These are phyloP conservation scores for Monosporascus cannonballus DNA, from an alignment of 2,329 filamentous ascomycete genomes.

Conservation along the genomic window DNA sequence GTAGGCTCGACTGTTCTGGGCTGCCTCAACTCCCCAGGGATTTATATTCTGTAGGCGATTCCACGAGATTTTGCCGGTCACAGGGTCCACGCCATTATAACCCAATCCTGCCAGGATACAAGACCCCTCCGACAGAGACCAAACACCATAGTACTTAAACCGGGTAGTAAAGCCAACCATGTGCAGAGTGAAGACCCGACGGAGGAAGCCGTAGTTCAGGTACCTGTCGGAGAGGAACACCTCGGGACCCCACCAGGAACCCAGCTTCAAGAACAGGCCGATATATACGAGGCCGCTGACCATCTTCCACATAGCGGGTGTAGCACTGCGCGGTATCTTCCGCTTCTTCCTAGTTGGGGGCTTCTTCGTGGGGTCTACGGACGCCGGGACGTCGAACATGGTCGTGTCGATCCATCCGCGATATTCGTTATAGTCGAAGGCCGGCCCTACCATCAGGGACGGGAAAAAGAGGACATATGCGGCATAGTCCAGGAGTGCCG, in stretches of 20 bases:
- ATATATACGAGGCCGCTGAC: conserved; percentile 73
- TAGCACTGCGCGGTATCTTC: conserved; percentile 85
- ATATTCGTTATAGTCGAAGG: conserved; percentile 94
- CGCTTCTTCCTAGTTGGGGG: conserved; percentile 84
- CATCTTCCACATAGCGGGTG: conserved; percentile 75
- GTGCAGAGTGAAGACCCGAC: conserved; percentile 73
- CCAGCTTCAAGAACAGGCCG: conserved; percentile 67
- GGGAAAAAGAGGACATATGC: conserved; percentile 97
- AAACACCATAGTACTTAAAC: conserved; percentile 95
- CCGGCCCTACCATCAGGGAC: conserved; percentile 78
- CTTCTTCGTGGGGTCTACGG: conserved; percentile 77
- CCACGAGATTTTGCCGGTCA: conserved; percentile 79
- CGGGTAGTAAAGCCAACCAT: conserved; percentile 77
- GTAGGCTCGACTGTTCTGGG: conserved; percentile 90
- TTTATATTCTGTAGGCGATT: conserved; percentile 86
- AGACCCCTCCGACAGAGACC: conserved; percentile 86
- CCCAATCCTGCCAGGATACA: conserved; percentile 92
- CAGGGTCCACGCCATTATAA: conserved; percentile 85
- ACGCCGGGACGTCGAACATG: conserved; percentile 84
- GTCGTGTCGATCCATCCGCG: conserved; percentile 85
- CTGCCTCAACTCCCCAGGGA: conserved; percentile 77
- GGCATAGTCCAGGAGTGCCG: conserved; percentile 70
- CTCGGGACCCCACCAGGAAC: conserved; percentile 57
- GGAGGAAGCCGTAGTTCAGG: conserved; percentile 60
- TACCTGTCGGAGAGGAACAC: conserved; percentile 62